A percentile compares a stretch with the other conserved stretches of the same genome.
Evolutionary conservation across 805 yeast genomes (phyloP).

Genomic region (Nakazawaea wyomingensis): DNA sequence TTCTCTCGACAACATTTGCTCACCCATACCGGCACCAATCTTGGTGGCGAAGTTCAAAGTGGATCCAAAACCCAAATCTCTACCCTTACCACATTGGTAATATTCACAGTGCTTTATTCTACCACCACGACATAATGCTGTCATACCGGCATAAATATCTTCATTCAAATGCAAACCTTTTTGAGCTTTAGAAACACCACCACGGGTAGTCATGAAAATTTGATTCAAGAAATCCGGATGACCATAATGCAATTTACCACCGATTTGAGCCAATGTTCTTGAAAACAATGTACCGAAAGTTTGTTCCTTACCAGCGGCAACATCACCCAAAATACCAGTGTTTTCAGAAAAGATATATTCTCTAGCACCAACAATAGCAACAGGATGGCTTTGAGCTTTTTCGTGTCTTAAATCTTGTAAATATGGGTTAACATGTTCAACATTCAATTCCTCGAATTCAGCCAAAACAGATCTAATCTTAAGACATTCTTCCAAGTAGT

Average conservation of each 20-base stretch:
- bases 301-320: constrained; percentile 89
- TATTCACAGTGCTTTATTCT: constrained; percentile 84
- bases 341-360: constrained; percentile 85
- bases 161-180: constrained; percentile 82
- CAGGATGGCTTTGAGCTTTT: constrained; percentile 52
- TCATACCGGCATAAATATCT: constrained; percentile 89
- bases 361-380: constrained; percentile 83
- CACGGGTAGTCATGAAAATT: constrained; percentile 76
- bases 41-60: constrained; percentile 81
- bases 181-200: constrained; percentile 85
- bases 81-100: constrained; percentile 86
- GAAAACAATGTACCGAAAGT: constrained; percentile 84
- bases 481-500: constrained; percentile 79
- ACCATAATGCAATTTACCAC: constrained; percentile 84
- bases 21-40: constrained; percentile 94
- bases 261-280: constrained; percentile 77
- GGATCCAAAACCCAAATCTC: constrained; percentile 85
- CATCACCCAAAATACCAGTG: constrained; percentile 81
- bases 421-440: constrained; percentile 77
- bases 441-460: constrained; percentile 73
- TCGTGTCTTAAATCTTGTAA: constrained; percentile 65
- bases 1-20: constrained; percentile 80
- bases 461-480: constrained; percentile 78
- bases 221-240: constrained; percentile 82
- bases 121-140: constrained; percentile 78